Evolutionary conservation across 2,329 filamentous ascomycete species (phyloP).

Genomic region (Colletotrichum spinosum): DNA sequence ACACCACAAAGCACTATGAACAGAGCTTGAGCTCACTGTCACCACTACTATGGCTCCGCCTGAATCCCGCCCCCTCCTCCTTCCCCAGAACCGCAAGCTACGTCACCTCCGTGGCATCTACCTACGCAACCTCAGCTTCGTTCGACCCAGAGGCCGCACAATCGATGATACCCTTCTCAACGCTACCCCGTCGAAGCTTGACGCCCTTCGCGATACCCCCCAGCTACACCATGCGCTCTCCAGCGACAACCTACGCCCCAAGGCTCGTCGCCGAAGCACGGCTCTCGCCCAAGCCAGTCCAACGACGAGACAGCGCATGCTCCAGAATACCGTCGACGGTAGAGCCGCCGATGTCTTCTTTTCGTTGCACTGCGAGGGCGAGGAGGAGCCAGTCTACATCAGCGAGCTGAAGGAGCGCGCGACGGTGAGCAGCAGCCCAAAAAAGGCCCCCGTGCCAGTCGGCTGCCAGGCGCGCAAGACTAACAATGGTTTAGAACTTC

Average conservation of each 20-base stretch:
- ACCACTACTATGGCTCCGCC: constrained; percentile 36
- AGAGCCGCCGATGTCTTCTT: constrained; percentile 91
- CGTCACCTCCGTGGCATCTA: constrained; percentile 90
- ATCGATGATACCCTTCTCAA: constrained; percentile 82
- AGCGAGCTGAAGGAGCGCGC: constrained; percentile 83
- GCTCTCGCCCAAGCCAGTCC: constrained; percentile 60
- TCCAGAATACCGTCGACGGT: constrained; percentile 78
- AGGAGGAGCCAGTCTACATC: constrained; percentile 84
- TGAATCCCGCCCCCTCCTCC: constrained; percentile 60
- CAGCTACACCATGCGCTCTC: constrained; percentile 68
- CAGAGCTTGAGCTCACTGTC: constrained; percentile 29
- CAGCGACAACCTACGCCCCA: constrained; percentile 60
- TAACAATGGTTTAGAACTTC: constrained; percentile 72
- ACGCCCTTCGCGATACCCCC: constrained; percentile 58
- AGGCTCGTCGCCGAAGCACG: constrained; percentile 59
- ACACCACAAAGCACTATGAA: constrained; percentile 22
- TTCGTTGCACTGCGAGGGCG: constrained; percentile 77
- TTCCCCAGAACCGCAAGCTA: constrained; percentile 85
- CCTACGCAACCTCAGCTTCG: constrained; percentile 84
- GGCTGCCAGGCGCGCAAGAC: not conserved
- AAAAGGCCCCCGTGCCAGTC: no score
- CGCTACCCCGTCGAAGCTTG: constrained; percentile 75
- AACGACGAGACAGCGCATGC: constrained; percentile 73
- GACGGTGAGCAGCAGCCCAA: constrained; percentile 62
- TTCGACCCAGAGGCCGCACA: constrained; percentile 66